These are phyloP conservation scores for Aurinia saxatilis DNA, from an alignment of 345 rosid genomes.

Conservation along the genomic window DNA sequence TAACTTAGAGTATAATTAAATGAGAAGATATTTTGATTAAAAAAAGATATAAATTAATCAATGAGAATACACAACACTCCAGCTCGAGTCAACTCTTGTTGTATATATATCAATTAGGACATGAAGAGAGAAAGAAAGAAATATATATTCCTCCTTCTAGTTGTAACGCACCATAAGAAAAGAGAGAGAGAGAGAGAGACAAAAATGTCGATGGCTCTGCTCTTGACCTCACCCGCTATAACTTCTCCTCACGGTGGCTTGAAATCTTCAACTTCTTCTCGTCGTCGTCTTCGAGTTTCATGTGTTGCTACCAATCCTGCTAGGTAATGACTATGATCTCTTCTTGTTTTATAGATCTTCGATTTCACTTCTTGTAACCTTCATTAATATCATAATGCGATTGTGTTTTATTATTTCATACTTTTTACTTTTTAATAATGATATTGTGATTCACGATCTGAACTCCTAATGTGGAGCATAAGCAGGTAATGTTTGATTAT, in stretches of 20 bases:
- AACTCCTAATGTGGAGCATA: neutral
- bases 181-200: conserved; percentile 14
- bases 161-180: conserved; percentile 18
- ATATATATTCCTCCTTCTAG: conserved; percentile 13
- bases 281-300: conserved; percentile 21
- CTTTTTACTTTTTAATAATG: too few species aligned
- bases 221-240: conserved; percentile 11
- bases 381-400: neutral
- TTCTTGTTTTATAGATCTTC: conserved; percentile 12
- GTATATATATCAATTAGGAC: conserved; percentile 11
- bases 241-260: conserved; percentile 15
- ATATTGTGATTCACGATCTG: neutral
- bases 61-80: conserved; percentile 6
- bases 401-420: too few species aligned
- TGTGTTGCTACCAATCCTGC: conserved; percentile 17
- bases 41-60: neutral
- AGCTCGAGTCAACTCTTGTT: conserved; percentile 20
- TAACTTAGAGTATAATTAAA: neutral
- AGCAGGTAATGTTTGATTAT: neutral
- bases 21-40: neutral
- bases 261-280: conserved; percentile 12
- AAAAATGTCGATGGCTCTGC: conserved; percentile 23
- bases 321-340: neutral
- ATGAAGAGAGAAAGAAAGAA: neutral
- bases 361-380: neutral